Evolutionary conservation across 306 rosid genomes (phyloP), one percentile per base, ranked within the genome.

Genomic region (Argentina anserina): DNA sequence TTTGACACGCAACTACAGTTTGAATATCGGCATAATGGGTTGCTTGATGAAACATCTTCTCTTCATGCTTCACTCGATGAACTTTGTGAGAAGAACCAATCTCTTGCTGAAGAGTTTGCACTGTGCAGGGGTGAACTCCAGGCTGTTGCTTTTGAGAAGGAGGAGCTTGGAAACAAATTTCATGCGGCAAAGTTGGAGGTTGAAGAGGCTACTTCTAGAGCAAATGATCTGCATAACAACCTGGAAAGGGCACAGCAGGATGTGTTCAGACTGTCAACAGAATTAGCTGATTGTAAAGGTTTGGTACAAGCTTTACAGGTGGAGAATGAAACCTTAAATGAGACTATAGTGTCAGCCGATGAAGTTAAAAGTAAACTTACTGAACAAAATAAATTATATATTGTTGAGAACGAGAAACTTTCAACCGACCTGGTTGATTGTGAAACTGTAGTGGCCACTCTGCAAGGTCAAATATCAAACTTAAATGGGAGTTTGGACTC

Each of bases 231-330:
- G 80, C 90, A 90, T 84, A 62, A 59, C 75, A 79, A 71, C 76
- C 73, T 88, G 79, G 95, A 84, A 41, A 78, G 82, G 56, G 83
- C 91, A 21, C 89, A 78, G 74, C 84, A 77, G 47, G 90, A 86
- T 73, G 80, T 86, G 50, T 70, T 40, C 59, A 84, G 81, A 72
- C 78, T 88, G 71, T 83, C 82, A 72, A 71, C 67, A 31, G 95
- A 94, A 82, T 83, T 94, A 81, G 85, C 83, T 67, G 87, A 85
- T 75, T 84, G 89, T 87, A 88, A 88, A 81, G 65, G 66, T 70
- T 88, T 84, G 81, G 75, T 86, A 75, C 76, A 83, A 76, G 79
- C 75, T 79, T 86, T 87, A 74, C 87, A 86, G 83, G 80, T 49
- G 29, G 97, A 89, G 80, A 89, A 85, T 73, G 87, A 84, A 71